A percentile compares a stretch with the other conserved stretches of the same genome.
Evolutionary conservation across 73 alveolate genomes (phyloP).

Genomic region (Stentor roeselii): DNA sequence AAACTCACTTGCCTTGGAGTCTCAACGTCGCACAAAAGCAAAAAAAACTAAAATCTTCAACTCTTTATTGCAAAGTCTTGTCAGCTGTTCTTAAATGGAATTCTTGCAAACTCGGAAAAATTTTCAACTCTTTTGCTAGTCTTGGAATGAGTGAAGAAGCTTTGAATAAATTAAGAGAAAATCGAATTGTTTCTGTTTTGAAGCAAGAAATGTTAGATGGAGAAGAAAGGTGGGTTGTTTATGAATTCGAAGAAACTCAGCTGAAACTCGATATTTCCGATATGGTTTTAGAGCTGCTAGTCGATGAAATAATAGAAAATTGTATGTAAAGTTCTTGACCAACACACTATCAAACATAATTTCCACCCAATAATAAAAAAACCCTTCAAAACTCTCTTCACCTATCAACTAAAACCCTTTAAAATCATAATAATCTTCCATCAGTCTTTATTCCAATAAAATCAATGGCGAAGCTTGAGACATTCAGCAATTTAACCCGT

Average conservation of each 20-base stretch:
- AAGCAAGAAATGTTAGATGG: constrained; percentile 41
- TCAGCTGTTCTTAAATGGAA: background rate
- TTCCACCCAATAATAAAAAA: too few species aligned
- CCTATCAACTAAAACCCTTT: too few species aligned
- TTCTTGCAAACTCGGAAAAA: background rate
- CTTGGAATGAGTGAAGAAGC: constrained; percentile 30
- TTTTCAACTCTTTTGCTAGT: background rate
- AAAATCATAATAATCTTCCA: too few species aligned
- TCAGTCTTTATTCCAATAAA: too few species aligned
- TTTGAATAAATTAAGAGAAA: constrained; percentile 44
- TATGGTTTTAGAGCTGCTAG: constrained; percentile 49
- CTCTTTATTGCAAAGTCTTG: background rate
- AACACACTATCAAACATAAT: too few species aligned
- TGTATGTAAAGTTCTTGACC: too few species aligned
- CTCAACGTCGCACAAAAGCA: background rate
- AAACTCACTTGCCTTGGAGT: background rate
- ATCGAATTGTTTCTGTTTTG: constrained; percentile 44
- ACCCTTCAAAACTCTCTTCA: too few species aligned
- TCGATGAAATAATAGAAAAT: constrained; percentile 22
- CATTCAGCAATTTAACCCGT: background rate
- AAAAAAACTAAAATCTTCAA: too few species aligned
- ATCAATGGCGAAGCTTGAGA: constrained; percentile 7
- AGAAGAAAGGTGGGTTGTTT: constrained; percentile 54
- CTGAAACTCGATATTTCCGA: constrained; percentile 50
- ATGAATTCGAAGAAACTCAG: constrained; percentile 58